These are phyloP conservation scores for Hymenoscyphus salicellus DNA, from an alignment of 2,329 filamentous ascomycete genomes.

Conservation along the genomic window DNA sequence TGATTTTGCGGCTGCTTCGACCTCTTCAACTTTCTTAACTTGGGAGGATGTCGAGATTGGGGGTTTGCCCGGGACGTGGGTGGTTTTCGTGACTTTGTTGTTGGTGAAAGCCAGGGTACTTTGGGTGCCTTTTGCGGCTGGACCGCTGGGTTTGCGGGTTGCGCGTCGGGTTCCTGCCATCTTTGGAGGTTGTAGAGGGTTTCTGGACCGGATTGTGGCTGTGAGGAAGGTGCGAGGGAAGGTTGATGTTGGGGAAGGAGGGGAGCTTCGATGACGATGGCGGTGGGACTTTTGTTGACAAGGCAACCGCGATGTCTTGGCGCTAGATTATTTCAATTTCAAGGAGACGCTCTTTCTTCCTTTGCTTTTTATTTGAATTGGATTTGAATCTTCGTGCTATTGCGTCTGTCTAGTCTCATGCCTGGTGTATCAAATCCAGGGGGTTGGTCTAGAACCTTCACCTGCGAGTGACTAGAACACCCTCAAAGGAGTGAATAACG, in stretches of 20 bases:
- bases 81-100: constrained; percentile 56
- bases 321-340: background rate
- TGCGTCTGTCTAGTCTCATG: no score
- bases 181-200: constrained; percentile 6
- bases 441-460: no score
- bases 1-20: no score
- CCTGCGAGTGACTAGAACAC: no score
- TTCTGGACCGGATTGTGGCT: constrained; percentile 4
- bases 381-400: no score
- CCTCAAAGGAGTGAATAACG: no score
- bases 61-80: constrained; percentile 23
- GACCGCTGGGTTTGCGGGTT: constrained; percentile 37
- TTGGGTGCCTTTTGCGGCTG: constrained; percentile 41
- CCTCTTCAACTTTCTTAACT: background rate
- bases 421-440: no score
- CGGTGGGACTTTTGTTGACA: background rate
- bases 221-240: background rate
- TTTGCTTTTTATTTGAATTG: no score
- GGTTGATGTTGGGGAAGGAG: background rate
- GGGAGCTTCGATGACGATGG: constrained; percentile 4
- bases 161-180: constrained; percentile 44
- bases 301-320: constrained; percentile 7
- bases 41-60: constrained; percentile 10
- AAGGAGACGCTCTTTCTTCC: no score
- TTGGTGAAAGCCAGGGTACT: constrained; percentile 64